phyloP scores from a whole-genome alignment of 1,284 basidiomycete species.

The Boletus sp. region DNA sequence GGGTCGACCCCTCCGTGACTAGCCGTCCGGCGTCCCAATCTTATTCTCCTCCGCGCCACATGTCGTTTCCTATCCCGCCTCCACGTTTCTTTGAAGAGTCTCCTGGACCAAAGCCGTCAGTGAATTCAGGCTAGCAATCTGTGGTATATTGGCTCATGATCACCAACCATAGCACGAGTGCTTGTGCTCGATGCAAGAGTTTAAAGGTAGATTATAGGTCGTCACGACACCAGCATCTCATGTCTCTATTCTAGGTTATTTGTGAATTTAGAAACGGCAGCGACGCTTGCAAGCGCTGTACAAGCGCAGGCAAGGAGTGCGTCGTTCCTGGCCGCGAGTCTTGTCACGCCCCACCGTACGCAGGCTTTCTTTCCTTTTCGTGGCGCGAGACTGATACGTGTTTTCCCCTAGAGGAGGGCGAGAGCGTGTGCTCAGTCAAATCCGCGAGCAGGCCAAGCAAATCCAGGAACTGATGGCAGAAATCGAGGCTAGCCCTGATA shows the following conservation, averaged over 20 bases:
- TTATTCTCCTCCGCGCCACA: slow-evolving; percentile 26
- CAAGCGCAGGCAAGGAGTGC: slow-evolving; percentile 64
- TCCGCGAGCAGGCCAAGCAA: slow-evolving; percentile 64
- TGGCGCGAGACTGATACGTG: slow-evolving; percentile 4
- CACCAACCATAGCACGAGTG: slow-evolving; percentile 42
- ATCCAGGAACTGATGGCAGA: slow-evolving; percentile 65
- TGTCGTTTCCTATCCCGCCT: slow-evolving; percentile 32
- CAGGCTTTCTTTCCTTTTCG: slow-evolving; percentile 8
- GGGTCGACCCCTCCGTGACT: background rate
- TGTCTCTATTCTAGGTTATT: slow-evolving; percentile 43
- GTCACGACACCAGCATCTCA: slow-evolving; percentile 1
- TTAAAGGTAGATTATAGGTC: slow-evolving; percentile 48
- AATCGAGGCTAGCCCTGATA: slow-evolving; percentile 41
- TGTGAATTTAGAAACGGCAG: slow-evolving; percentile 67
- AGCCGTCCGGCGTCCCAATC: slow-evolving; percentile 12
- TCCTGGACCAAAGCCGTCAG: slow-evolving; percentile 23
- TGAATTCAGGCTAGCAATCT: background rate
- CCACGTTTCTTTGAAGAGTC: slow-evolving; percentile 27
- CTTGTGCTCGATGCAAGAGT: slow-evolving; percentile 69
- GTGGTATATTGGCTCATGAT: background rate
- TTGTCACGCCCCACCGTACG: slow-evolving; percentile 71
- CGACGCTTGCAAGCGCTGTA: slow-evolving; percentile 68
- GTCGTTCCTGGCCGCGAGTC: slow-evolving; percentile 73
- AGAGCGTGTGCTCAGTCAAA: slow-evolving; percentile 68
- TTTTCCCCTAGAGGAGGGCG: slow-evolving; percentile 57